These are phyloP conservation scores for Erodium moschatum DNA, from an alignment of 441 rosid genomes.

Conservation along the genomic window DNA sequence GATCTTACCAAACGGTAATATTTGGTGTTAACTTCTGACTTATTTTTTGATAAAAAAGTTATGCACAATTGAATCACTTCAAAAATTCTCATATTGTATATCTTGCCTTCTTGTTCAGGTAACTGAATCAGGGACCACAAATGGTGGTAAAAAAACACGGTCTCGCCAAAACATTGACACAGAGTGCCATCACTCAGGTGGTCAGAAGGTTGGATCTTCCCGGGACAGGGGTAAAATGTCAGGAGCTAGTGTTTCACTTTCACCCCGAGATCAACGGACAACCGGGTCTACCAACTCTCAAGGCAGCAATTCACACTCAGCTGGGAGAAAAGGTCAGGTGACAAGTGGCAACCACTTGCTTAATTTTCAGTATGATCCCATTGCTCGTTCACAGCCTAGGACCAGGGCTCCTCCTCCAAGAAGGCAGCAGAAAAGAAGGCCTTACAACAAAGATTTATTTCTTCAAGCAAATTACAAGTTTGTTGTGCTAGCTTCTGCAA, in stretches of 20 bases:
- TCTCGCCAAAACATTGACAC: slow-evolving; percentile 21
- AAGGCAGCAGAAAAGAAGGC: slow-evolving; percentile 58
- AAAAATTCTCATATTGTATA: background rate
- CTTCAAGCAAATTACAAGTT: slow-evolving; percentile 96
- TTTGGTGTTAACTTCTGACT: background rate
- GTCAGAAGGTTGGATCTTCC: slow-evolving; percentile 31
- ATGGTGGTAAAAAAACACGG: slow-evolving; percentile 25
- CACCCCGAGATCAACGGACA: slow-evolving; percentile 30
- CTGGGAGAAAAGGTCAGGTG: slow-evolving; percentile 65
- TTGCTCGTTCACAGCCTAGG: slow-evolving; percentile 47
- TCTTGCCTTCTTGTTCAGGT: slow-evolving; percentile 48
- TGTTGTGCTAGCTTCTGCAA: slow-evolving; percentile 72
- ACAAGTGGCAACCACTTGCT: slow-evolving; percentile 76
- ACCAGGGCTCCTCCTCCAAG: slow-evolving; percentile 48
- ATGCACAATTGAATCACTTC: background rate
- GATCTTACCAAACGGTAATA: slow-evolving; percentile 66
- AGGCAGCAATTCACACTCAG: slow-evolving; percentile 36
- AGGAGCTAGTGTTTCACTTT: slow-evolving; percentile 27
- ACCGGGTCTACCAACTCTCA: slow-evolving; percentile 30
- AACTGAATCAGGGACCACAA: slow-evolving; percentile 34
- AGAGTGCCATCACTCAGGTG: slow-evolving; percentile 23
- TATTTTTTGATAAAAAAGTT: too few species aligned
- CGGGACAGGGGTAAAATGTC: slow-evolving; percentile 44
- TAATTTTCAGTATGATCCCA: slow-evolving; percentile 87
- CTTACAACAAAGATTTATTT: slow-evolving; percentile 85